phyloP scores from a whole-genome alignment of 2,329 filamentous ascomycete genomes.

The Fusarium palustre region DNA sequence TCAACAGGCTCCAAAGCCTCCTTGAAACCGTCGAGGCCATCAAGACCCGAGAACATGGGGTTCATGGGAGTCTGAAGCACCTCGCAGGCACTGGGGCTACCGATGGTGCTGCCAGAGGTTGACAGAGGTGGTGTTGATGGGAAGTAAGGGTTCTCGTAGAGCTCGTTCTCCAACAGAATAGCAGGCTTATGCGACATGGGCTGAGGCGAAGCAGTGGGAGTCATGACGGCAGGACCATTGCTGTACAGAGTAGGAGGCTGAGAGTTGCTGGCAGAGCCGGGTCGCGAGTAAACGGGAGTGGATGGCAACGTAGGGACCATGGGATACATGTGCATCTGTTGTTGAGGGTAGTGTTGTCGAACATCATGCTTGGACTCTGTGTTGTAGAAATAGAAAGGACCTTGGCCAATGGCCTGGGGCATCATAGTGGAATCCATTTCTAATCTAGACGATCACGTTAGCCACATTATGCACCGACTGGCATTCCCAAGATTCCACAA shows the following conservation, averaged over 20 bases:
- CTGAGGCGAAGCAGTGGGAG: conserved; percentile 80
- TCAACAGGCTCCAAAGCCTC: conserved; percentile 78
- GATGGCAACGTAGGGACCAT: conserved; percentile 69
- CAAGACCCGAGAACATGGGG: conserved; percentile 79
- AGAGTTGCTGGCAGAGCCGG: conserved; percentile 73
- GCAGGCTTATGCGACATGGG: conserved; percentile 80
- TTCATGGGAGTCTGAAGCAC: conserved; percentile 85
- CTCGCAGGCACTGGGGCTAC: conserved; percentile 84
- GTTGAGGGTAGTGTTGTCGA: conserved; percentile 76
- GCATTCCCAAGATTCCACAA: conserved; percentile 40
- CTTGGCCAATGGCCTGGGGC: conserved; percentile 74
- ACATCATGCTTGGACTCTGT: conserved; percentile 79
- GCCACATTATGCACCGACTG: conserved; percentile 25
- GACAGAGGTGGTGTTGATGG: conserved; percentile 91
- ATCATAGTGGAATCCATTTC: conserved; percentile 75
- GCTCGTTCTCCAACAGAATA: conserved; percentile 83
- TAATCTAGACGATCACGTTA: conserved; percentile 36
- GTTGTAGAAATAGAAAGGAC: conserved; percentile 88
- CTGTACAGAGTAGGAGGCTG: conserved; percentile 69
- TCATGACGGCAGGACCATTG: conserved; percentile 72
- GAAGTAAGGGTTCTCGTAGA: conserved; percentile 76
- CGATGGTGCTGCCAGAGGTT: conserved; percentile 83
- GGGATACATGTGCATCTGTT: conserved; percentile 68
- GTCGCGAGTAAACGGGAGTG: conserved; percentile 73
- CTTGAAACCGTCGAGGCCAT: conserved; percentile 73